Evolutionary conservation across 73 alveolate genomes (phyloP).

Genomic region (Tetrahymena elliotti): DNA sequence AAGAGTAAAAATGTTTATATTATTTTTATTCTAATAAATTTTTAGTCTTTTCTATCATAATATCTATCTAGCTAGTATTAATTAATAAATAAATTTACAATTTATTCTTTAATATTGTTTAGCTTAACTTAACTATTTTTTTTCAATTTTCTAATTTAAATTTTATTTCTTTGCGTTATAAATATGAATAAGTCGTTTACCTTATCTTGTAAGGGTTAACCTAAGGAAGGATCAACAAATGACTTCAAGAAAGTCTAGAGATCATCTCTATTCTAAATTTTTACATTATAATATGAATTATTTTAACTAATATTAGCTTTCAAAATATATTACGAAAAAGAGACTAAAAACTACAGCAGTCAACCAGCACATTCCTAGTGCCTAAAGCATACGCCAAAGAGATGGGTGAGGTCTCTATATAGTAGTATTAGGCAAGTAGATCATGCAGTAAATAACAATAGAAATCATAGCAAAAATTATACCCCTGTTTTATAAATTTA

Average conservation of each 20-base stretch:
- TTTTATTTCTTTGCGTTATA: too few species aligned
- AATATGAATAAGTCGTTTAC: not conserved
- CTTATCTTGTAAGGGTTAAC: conserved; percentile 49
- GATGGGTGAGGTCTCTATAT: conserved; percentile 79
- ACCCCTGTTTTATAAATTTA: not conserved
- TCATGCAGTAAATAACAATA: conserved; percentile 6
- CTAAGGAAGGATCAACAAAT: conserved; percentile 60
- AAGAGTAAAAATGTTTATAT: not conserved
- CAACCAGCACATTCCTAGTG: conserved; percentile 46
- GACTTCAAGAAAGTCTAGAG: conserved; percentile 48
- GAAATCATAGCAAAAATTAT: conserved; percentile 6
- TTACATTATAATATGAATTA: not conserved
- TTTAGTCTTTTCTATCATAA: not conserved
- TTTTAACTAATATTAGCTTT: not conserved
- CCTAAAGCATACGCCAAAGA: conserved; percentile 77
- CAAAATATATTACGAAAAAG: conserved; percentile 14
- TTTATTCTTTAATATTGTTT: too few species aligned
- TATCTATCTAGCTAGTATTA: not conserved
- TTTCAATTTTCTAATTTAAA: too few species aligned
- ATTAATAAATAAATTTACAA: too few species aligned
- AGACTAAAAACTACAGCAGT: conserved; percentile 49
- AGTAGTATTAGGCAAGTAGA: conserved; percentile 24
- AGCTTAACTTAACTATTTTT: too few species aligned
- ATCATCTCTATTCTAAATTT: conserved; percentile 51
- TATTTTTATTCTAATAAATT: not conserved